Percentiles rank a stretch among this genome's conserved stretches.
Evolutionary conservation across 441 rosid genomes (phyloP).

Genomic region (Erysimum pusillum): DNA sequence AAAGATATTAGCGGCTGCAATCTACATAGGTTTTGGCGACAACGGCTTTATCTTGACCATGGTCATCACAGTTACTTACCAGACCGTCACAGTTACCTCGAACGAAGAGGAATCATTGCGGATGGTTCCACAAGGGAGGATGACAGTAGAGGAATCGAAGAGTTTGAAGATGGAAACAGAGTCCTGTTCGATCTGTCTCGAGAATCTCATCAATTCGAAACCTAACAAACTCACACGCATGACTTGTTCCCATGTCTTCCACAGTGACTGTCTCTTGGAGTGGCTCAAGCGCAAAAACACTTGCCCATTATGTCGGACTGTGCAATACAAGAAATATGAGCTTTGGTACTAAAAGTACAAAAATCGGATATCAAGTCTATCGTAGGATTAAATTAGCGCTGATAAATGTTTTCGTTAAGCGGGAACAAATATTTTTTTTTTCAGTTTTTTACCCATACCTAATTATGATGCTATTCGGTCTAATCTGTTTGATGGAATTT

Average conservation of each 20-base stretch:
- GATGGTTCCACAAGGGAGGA: neutral
- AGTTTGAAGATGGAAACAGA: too few species aligned
- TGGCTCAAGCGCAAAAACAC: conserved; percentile 32
- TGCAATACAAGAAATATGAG: too few species aligned
- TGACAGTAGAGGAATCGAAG: neutral
- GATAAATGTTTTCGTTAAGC: too few species aligned
- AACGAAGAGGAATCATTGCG: neutral
- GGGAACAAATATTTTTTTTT: too few species aligned
- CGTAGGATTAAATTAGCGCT: too few species aligned
- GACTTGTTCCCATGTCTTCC: conserved; percentile 37
- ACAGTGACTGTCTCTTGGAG: conserved; percentile 15
- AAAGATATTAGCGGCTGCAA: neutral
- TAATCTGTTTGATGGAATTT: too few species aligned
- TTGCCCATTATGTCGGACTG: conserved; percentile 36
- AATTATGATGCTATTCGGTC: too few species aligned
- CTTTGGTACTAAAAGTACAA: too few species aligned
- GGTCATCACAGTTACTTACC: neutral
- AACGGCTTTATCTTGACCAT: neutral
- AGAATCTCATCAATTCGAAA: conserved; percentile 2
- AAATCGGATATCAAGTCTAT: too few species aligned
- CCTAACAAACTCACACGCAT: conserved; percentile 2
- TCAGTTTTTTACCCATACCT: too few species aligned
- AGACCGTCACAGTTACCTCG: neutral
- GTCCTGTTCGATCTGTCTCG: conserved; percentile 37
- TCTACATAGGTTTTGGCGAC: neutral